These are phyloP conservation scores for Ophiocordyceps australis DNA, from an alignment of 2,329 filamentous ascomycete genomes.

Conservation along the genomic window DNA sequence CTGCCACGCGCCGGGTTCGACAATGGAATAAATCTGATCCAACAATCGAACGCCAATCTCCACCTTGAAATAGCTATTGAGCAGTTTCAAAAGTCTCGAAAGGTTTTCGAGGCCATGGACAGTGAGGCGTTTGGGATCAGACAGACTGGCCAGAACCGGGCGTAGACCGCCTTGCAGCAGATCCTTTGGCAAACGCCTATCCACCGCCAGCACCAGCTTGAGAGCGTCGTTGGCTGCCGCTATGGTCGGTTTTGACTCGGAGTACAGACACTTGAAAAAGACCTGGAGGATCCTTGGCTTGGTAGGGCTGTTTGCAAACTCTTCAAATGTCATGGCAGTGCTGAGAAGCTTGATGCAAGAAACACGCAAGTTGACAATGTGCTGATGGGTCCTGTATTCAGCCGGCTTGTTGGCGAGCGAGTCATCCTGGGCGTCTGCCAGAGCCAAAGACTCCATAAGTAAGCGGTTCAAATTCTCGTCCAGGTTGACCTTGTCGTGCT, in stretches of 20 bases:
- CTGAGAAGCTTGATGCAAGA: constrained; percentile 87
- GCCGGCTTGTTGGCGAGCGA: constrained; percentile 79
- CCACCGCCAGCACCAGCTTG: constrained; percentile 72
- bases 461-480: constrained; percentile 82
- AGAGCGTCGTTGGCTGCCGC: constrained; percentile 85
- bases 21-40: constrained; percentile 83
- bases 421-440: constrained; percentile 91
- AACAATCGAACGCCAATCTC: constrained; percentile 89
- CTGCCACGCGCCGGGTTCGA: constrained; percentile 62
- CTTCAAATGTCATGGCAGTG: constrained; percentile 82
- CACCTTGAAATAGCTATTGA: constrained; percentile 98
- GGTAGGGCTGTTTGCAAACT: constrained; percentile 60
- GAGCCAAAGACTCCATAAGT: constrained; percentile 79
- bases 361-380: constrained; percentile 79
- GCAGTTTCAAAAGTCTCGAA: constrained; percentile 68
- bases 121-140: constrained; percentile 79
- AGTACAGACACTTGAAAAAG: constrained; percentile 96
- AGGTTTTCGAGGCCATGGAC: constrained; percentile 83
- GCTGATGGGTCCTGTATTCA: constrained; percentile 89
- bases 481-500: constrained; percentile 76
- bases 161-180: constrained; percentile 83
- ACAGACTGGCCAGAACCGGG: constrained; percentile 90
- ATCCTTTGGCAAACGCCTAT: constrained; percentile 86
- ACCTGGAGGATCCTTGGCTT: constrained; percentile 68
- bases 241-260: constrained; percentile 79